Conservation (phyloP, 768 basidiomycete species). For the Mycena rebaudengoi region DNA sequence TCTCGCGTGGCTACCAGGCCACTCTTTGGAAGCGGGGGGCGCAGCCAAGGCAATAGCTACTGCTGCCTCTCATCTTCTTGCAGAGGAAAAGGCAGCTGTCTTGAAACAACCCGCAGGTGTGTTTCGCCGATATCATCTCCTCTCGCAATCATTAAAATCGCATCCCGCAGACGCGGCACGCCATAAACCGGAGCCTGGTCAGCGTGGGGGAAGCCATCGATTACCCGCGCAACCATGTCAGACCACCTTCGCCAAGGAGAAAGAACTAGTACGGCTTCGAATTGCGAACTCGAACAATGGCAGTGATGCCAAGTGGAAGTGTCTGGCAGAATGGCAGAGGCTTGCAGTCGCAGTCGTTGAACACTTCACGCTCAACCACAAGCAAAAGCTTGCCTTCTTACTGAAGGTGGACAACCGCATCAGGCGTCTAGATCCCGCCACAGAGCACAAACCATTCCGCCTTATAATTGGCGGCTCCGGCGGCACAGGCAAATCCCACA, state of each 20-base stretch:
- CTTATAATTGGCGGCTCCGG: too few relatives aligned
- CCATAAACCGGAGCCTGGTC: background rate
- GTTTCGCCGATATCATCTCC: background rate
- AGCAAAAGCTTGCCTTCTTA: background rate
- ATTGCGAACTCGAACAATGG: background rate
- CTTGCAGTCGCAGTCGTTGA: background rate
- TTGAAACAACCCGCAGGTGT: background rate
- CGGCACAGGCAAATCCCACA: too few relatives aligned
- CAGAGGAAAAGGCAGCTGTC: too few relatives aligned
- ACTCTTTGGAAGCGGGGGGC: background rate
- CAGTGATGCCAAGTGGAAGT: background rate
- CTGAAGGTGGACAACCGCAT: background rate
- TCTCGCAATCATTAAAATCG: background rate
- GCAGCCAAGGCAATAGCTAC: background rate
- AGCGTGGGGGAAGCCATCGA: background rate
- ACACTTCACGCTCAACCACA: background rate
- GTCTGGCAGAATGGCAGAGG: background rate
- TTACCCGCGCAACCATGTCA: background rate
- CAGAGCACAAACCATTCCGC: background rate
- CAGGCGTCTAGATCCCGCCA: background rate
- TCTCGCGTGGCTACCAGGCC: background rate
- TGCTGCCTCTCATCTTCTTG: background rate
- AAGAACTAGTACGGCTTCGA: background rate
- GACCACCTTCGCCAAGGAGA: background rate
- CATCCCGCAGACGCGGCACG: background rate